Evolutionary conservation across 2,329 filamentous ascomycete species (phyloP), one percentile per base, ranked within the genome.

Genomic region (Tricladium varicosporioides): DNA sequence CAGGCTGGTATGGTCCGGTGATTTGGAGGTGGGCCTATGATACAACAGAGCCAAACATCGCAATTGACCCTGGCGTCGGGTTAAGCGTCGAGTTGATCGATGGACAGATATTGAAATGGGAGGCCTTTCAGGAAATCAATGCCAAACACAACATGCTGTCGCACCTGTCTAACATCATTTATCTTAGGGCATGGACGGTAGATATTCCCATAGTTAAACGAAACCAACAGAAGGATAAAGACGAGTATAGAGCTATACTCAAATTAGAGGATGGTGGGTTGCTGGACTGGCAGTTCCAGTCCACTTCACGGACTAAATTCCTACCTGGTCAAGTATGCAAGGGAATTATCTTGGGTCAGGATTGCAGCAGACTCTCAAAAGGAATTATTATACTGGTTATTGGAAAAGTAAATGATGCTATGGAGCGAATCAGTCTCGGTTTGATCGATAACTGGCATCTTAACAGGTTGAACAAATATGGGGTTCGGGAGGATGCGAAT

Each of bases 1-100:
- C 56, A 15, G 58, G 58, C 10, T 60, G 56, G 58, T 18, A 54
- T 44, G 22, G 44, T 18, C 27, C 33, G 5, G 50, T 57, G 22
- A 50, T 36, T 10, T 53, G 44, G 43, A 10, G 14, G n/a, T 31
- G 36, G 13, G 50, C 16, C 18, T 18, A 48, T 53, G 3, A 14
- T 57, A 33, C 32, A n/a, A 16, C 9, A 22, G 48, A 31, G 52
- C 45, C 31, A 43, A 2, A 3, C 32, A 31, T 54, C 2, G 15
- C 8, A 49, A 18, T 54, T 22, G 45, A 49, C 15, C 44, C 52
- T 32, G 15, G 16, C 32, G 36, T 57, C 19, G 2, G 53, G 22
- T 19, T 57, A 5, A 46, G 22, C 10, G 50, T 57, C 16, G 50
- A 57, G 36, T 22, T 46, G 11, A 22, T 45, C 13, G 50, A 49